Evolutionary conservation across 768 basidiomycete species (phyloP).

Genomic region (Kwoniella europaea): DNA sequence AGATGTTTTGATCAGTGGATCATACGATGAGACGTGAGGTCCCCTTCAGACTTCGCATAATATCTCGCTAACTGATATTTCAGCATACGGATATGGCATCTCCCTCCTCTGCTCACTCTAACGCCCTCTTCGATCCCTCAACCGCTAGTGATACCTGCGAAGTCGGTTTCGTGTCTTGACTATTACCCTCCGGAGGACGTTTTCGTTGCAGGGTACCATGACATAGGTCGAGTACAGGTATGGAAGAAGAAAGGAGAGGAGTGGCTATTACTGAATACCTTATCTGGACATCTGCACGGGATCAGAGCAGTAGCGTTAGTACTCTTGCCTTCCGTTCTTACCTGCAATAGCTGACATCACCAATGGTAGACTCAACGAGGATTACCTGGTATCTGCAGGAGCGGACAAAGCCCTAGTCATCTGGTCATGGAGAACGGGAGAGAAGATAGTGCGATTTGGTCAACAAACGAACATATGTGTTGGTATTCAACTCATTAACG

Average conservation of each 20-base stretch:
- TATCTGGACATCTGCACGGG: constrained; percentile 72
- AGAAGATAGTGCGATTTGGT: constrained; percentile 86
- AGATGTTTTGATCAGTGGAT: constrained; percentile 82
- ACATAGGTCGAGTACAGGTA: constrained; percentile 87
- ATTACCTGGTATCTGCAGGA: constrained; percentile 83
- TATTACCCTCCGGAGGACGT: constrained; percentile 84
- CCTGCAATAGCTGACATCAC: neutral
- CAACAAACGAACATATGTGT: constrained; percentile 92
- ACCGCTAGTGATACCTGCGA: constrained; percentile 56
- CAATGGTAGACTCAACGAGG: constrained; percentile 66
- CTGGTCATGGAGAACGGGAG: constrained; percentile 68
- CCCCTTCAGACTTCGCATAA: neutral
- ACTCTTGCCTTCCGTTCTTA: neutral
- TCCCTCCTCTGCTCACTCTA: constrained; percentile 60
- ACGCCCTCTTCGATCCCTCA: constrained; percentile 73
- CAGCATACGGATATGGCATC: constrained; percentile 84
- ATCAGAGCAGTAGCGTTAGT: constrained; percentile 77
- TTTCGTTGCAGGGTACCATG: constrained; percentile 89
- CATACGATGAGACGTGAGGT: constrained; percentile 71
- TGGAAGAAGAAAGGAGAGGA: constrained; percentile 83
- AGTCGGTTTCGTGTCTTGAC: constrained; percentile 87
- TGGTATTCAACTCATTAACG: constrained; percentile 80
- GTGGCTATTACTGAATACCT: constrained; percentile 58
- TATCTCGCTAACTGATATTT: constrained; percentile 4
- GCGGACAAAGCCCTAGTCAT: constrained; percentile 75